Base-by-base conservation (phyloP, 2,329 filamentous ascomycete species). In the Remersonia thermophila region DNA sequence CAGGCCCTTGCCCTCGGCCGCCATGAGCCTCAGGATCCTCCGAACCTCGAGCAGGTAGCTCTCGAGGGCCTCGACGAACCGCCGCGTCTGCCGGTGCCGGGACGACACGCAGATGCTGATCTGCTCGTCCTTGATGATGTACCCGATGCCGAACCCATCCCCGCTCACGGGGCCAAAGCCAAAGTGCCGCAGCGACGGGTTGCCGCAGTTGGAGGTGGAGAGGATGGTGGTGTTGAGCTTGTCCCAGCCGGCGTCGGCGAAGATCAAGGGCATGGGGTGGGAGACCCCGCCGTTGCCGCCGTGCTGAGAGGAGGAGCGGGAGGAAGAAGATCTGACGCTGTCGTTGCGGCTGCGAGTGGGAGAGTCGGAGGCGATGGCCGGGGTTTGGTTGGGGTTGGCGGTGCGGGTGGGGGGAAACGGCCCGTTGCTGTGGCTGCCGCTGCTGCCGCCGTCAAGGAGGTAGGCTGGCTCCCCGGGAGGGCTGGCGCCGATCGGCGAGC, bases 141-240 rank as follows among this genome's bases (percentile, higher is more conserved):
- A 98, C 2, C 91, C 91, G 38, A 98, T 95, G 20, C 91, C 91
- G 53, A 96, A 96, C 0, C 91, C 91, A 47, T 95, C 86, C 2
- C 79, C 89, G 0, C 83, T 89, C 0, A 89, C 93, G 2, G 91
- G 91, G 0, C 91, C 91, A 55, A 98, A 98, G 3, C 91, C 91
- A 51, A 98, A 98, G 51, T 96, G 89, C 2, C 91, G 78, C 13
- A 98, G 75, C 0, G 81, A 85, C 0, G 91, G 91, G 59, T 96
- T 98, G 40, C 91, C 91, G 59, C 91, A 98, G 66, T 98, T 98
- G n/a, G 87, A 95, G 0, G 91, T 96, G 6, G 84, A 93, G 27
- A 98, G 66, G 45, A 96, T 84, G 7, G 89, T 96, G 44, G 74
- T 93, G 65, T 96, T 96, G 46, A 95, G 73, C 55, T 83, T 87